Evolutionary conservation across 805 yeast genomes (phyloP).

Genomic region (Kodamaea nitidulidarum): DNA sequence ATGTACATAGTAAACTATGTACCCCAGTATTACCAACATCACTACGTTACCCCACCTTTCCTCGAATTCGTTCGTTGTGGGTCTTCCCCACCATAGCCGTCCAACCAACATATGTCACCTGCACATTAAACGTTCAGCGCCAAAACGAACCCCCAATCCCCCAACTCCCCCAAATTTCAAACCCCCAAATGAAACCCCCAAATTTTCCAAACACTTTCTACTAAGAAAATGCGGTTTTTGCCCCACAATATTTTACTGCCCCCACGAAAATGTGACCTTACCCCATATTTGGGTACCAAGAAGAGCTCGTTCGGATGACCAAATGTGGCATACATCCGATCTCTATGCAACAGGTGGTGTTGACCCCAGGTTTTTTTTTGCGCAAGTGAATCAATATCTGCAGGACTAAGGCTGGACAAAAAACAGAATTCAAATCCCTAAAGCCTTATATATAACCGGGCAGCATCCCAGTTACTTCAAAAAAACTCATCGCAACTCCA

Average conservation of each 20-base stretch:
- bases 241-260: not conserved
- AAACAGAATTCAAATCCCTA: not conserved
- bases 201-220: not conserved
- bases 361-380: constrained; percentile 2
- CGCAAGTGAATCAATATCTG: too few species aligned
- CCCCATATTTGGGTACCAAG: not conserved
- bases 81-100: not conserved
- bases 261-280: not conserved
- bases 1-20: too few species aligned
- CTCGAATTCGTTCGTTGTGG: not conserved
- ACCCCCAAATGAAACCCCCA: not conserved
- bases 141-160: not conserved
- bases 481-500: not conserved
- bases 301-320: not conserved
- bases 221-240: not conserved
- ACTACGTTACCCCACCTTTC: not conserved
- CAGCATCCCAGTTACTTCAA: not conserved
- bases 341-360: not conserved
- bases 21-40: too few species aligned
- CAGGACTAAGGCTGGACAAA: not conserved
- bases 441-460: not conserved
- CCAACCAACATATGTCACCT: not conserved
- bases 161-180: not conserved
- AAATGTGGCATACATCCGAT: not conserved
- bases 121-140: not conserved